Evolutionary conservation across 2,329 filamentous ascomycete species (phyloP), one percentile per base, ranked within the genome.

Genomic region (Knoxdaviesia capensis): DNA sequence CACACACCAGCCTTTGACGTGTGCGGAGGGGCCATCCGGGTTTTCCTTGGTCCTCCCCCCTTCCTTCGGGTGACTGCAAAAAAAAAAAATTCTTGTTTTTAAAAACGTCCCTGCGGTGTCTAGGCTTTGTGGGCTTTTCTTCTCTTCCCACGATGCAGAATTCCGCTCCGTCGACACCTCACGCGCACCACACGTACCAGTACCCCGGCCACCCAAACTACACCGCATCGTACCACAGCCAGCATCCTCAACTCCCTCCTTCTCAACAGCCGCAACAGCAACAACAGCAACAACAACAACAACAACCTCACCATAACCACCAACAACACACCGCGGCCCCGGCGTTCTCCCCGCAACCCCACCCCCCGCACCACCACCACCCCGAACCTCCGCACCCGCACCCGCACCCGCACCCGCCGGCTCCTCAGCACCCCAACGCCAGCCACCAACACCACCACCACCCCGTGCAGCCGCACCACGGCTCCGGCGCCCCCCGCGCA

Each of bases 351-450:
- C 6, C 40, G 43, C 6, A 42, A 45, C n/a, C 40, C 43, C 9
- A 37, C 42, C 28, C 32, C 40, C 31, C 42, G 38, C 41, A 33
- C 34, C 36, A 10, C 41, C 10, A 31, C 36, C 44, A 45, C 38
- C 29, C 54, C 41, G 56, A 49, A n/a, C 48, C 50, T 32, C 45
- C 47, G 40, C 54, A 56, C 37, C 53, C 56, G 47, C 48, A 49
- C 49, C 44, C 34, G 36, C 36, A 36, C 38, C 8, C 43, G 53
- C 33, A 42, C 39, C 11, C 36, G 36, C 29, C 36, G 8, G 11
- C 29, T 37, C 7, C 20, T 11, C 36, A 37, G 8, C 36, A 29
- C 36, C 20, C 11, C 10, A 11, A 5, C 36, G n/a, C 1, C 9
- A 11, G 20, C 36, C 36, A 6, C 10, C 36, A n/a, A n/a, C n/a